Percentiles rank a stretch among this genome's conserved stretches.
phyloP scores from a whole-genome alignment of 768 basidiomycete genomes.

The Crassisporium funariophilum region DNA sequence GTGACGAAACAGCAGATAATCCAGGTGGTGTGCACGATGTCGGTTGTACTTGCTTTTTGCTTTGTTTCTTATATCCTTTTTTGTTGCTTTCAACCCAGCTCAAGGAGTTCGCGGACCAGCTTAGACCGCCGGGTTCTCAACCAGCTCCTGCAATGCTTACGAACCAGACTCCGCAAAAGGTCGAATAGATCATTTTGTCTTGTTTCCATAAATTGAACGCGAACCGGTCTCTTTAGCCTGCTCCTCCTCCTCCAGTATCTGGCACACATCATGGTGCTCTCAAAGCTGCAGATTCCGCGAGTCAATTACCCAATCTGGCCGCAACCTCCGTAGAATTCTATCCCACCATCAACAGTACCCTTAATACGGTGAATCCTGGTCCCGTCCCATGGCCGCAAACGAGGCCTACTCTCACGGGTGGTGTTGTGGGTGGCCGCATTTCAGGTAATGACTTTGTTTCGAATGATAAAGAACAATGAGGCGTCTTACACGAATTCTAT shows the following conservation, averaged over 20 bases:
- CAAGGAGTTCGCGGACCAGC: slow-evolving; percentile 68
- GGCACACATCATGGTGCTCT: slow-evolving; percentile 24
- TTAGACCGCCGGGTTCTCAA: slow-evolving; percentile 40
- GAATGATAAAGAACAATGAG: neutral
- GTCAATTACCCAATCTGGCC: slow-evolving; percentile 20
- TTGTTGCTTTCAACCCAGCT: slow-evolving; percentile 47
- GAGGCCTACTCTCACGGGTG: slow-evolving; percentile 76
- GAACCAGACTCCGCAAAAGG: slow-evolving; percentile 21
- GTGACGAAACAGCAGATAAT: slow-evolving; percentile 70
- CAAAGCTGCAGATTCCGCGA: slow-evolving; percentile 25
- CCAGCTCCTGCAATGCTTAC: slow-evolving; percentile 12
- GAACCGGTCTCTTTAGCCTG: too few relatives aligned
- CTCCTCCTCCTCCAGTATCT: slow-evolving; percentile 3
- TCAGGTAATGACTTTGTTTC: slow-evolving; percentile 44
- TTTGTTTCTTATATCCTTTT: slow-evolving; percentile 5
- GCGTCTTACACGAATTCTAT: neutral
- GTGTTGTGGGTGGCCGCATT: slow-evolving; percentile 65
- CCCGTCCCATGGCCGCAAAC: slow-evolving; percentile 70
- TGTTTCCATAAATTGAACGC: neutral
- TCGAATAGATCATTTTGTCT: neutral
- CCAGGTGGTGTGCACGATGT: slow-evolving; percentile 46
- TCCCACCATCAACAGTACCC: slow-evolving; percentile 61
- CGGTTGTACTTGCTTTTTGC: slow-evolving; percentile 4
- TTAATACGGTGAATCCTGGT: slow-evolving; percentile 62
- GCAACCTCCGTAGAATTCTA: slow-evolving; percentile 45